A percentile compares a stretch with the other conserved stretches of the same genome.
Conservation (phyloP, 1,284 basidiomycete genomes). For the Lentinula novae-zelandiae region DNA sequence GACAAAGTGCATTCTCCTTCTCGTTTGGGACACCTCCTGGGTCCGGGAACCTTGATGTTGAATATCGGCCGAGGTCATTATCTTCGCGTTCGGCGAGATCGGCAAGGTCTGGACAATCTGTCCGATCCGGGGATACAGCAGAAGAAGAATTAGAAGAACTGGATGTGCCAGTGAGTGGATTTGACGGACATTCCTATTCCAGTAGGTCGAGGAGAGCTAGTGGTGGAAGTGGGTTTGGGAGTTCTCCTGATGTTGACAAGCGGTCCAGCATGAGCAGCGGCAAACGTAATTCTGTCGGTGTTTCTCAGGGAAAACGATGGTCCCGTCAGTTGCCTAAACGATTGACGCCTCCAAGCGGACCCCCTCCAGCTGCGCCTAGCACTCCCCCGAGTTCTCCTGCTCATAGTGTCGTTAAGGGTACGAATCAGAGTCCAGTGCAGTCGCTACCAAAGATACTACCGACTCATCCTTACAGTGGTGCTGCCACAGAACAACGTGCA, state of each 20-base stretch:
- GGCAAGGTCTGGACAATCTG: slow-evolving; percentile 12
- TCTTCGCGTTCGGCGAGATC: slow-evolving; percentile 12
- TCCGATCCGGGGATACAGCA: slow-evolving; percentile 2
- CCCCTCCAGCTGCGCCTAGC: slow-evolving; percentile 49
- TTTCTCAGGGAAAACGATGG: slow-evolving; percentile 41
- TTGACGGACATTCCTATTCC: background rate
- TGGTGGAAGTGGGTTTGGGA: background rate
- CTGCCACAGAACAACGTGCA: slow-evolving; percentile 14
- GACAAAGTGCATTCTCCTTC: slow-evolving; percentile 11
- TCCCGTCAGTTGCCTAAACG: slow-evolving; percentile 57
- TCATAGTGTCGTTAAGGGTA: background rate
- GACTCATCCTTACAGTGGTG: slow-evolving; percentile 33
- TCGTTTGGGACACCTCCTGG: slow-evolving; percentile 15
- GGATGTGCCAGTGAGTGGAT: background rate
- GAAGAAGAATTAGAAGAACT: slow-evolving; percentile 4
- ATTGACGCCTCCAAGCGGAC: slow-evolving; percentile 53
- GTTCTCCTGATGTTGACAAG: slow-evolving; percentile 1
- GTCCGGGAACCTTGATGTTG: slow-evolving; percentile 1
- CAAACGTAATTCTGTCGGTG: slow-evolving; percentile 12
- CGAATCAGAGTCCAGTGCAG: background rate
- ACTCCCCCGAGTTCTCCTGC: slow-evolving; percentile 17
- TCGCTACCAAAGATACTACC: background rate
- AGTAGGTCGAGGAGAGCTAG: background rate
- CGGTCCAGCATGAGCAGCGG: slow-evolving; percentile 2
- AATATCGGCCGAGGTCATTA: slow-evolving; percentile 12